Evolutionary conservation across 164 flowering plant genomes (phyloP).

Genomic region (Echeveria elegans): DNA sequence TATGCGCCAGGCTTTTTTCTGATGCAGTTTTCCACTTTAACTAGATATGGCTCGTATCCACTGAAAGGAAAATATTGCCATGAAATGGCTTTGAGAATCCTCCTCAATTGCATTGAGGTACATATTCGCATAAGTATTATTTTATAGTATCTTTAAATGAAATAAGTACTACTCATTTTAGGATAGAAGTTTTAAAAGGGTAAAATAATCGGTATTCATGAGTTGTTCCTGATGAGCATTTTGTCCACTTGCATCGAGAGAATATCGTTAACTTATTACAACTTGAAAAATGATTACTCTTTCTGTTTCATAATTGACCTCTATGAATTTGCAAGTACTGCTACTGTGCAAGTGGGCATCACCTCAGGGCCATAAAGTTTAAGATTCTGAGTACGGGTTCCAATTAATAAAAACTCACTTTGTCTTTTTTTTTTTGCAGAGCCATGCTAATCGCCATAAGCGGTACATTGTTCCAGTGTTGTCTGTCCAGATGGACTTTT

Average conservation of each 20-base stretch:
- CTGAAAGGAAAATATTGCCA: conserved; percentile 89
- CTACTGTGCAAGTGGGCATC: too few species aligned
- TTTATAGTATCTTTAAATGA: not conserved
- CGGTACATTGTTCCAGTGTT: conserved; percentile 85
- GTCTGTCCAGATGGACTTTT: conserved; percentile 95
- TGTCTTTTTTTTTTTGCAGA: conserved; percentile 40
- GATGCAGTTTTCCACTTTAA: conserved; percentile 11
- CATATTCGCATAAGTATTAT: conserved; percentile 4
- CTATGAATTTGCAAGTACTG: too few species aligned
- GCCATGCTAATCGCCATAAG: conserved; percentile 98
- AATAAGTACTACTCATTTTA: too few species aligned
- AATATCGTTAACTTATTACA: too few species aligned
- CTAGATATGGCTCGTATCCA: conserved; percentile 94
- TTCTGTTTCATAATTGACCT: too few species aligned
- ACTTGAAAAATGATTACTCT: too few species aligned
- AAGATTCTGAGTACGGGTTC: not conserved
- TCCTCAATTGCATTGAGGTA: conserved; percentile 95
- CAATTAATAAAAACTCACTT: not conserved
- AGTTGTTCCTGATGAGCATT: too few species aligned
- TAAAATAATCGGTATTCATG: too few species aligned
- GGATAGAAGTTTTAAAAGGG: too few species aligned
- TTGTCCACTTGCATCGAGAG: too few species aligned
- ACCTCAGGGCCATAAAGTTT: too few species aligned
- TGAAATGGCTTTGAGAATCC: conserved; percentile 97
- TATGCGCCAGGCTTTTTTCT: not conserved